These are phyloP conservation scores for Tuber borchii DNA, from an alignment of 495 filamentous ascomycete genomes.

Conservation along the genomic window DNA sequence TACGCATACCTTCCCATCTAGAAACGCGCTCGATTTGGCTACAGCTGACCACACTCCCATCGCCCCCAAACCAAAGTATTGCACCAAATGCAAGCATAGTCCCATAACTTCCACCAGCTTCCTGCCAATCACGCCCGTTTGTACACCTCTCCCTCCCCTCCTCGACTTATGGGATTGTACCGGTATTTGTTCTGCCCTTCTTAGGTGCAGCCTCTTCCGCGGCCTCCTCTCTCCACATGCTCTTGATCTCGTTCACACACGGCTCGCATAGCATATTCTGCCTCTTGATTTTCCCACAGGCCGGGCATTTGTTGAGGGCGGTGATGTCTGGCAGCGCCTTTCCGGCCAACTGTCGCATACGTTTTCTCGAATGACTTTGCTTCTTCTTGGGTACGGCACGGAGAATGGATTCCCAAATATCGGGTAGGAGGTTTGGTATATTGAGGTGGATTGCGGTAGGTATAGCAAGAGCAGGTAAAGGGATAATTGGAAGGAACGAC, in stretches of 20 bases:
- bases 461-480: conserved; percentile 50
- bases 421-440: conserved; percentile 57
- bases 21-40: neutral
- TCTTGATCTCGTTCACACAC: conserved; percentile 63
- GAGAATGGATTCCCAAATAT: conserved; percentile 86
- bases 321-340: conserved; percentile 89
- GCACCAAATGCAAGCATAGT: neutral
- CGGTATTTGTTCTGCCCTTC: neutral
- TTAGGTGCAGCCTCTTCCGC: neutral
- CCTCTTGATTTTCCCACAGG: conserved; percentile 79
- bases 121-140: neutral
- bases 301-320: conserved; percentile 74
- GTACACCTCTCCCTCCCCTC: neutral
- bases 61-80: neutral
- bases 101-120: neutral
- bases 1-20: neutral
- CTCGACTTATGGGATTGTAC: neutral
- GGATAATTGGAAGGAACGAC: conserved; percentile 46
- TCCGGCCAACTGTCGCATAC: conserved; percentile 84
- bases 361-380: conserved; percentile 93
- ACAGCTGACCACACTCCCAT: neutral
- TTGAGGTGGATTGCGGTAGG: conserved; percentile 54
- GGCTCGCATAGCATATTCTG: conserved; percentile 79
- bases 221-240: conserved; percentile 42
- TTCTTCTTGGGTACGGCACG: conserved; percentile 97